Conservation (phyloP, 2,329 filamentous ascomycete genomes). For the Trichoderma sp. region DNA sequence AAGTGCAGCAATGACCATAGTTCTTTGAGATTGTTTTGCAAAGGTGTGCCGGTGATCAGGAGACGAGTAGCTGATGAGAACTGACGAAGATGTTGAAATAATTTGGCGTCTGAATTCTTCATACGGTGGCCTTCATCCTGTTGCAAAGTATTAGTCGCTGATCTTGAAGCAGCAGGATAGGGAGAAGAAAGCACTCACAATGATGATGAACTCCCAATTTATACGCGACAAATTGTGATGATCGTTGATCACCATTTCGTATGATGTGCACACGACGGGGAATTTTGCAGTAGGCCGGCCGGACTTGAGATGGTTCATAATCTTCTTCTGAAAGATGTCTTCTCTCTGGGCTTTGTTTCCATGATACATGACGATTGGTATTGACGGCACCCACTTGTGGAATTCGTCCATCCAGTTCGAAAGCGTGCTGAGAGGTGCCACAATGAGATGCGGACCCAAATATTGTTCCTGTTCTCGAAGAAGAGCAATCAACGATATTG, state of each 20-base stretch:
- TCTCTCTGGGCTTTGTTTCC: conserved; percentile 78
- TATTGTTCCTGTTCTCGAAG: conserved; percentile 84
- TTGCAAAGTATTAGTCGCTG: background rate
- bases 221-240: conserved; percentile 78
- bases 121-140: conserved; percentile 93
- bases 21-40: conserved; percentile 95
- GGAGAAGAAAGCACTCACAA: conserved; percentile 54
- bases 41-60: conserved; percentile 88
- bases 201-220: conserved; percentile 97
- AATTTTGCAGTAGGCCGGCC: conserved; percentile 66
- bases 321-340: conserved; percentile 68
- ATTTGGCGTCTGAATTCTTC: conserved; percentile 92
- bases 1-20: conserved; percentile 96
- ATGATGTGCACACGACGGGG: conserved; percentile 90
- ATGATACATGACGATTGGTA: conserved; percentile 89
- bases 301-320: conserved; percentile 68
- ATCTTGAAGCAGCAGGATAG: fast-evolving
- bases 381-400: conserved; percentile 81
- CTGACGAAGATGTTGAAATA: conserved; percentile 84
- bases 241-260: conserved; percentile 94
- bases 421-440: conserved; percentile 86
- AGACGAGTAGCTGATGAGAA: conserved; percentile 90
- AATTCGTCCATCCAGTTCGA: conserved; percentile 98
- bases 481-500: conserved; percentile 83
- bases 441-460: conserved; percentile 83